Percentiles rank a stretch among this genome's conserved stretches.
phyloP scores from a whole-genome alignment of 495 filamentous ascomycete species.

The Letharia lupina region DNA sequence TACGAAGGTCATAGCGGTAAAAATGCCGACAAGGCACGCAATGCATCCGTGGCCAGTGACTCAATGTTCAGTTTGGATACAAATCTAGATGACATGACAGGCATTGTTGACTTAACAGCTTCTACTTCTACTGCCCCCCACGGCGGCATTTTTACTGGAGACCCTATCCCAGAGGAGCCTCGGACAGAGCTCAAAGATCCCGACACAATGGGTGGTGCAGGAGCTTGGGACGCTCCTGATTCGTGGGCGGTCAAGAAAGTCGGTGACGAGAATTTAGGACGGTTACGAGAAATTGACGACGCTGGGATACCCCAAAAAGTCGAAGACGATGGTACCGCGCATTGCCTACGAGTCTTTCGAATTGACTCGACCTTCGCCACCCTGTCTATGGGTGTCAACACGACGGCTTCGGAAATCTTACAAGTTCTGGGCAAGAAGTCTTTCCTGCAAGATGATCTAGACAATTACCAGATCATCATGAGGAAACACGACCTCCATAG shows the following conservation, averaged over 20 bases:
- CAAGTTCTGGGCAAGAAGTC: slow-evolving; percentile 81
- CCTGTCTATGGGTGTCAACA: slow-evolving; percentile 67
- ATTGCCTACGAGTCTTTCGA: slow-evolving; percentile 93
- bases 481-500: slow-evolving; percentile 85
- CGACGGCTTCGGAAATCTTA: slow-evolving; percentile 78
- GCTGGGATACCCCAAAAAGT: slow-evolving; percentile 46
- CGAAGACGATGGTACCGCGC: slow-evolving; percentile 59
- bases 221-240: slow-evolving; percentile 80
- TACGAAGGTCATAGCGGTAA: slow-evolving; percentile 35
- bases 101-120: slow-evolving; percentile 50
- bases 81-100: slow-evolving; percentile 73
- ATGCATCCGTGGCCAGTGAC: slow-evolving; percentile 38
- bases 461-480: slow-evolving; percentile 92
- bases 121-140: slow-evolving; percentile 47
- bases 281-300: slow-evolving; percentile 54
- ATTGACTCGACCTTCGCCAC: slow-evolving; percentile 91
- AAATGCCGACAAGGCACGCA: slow-evolving; percentile 31
- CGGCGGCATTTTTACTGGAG: slow-evolving; percentile 44
- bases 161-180: slow-evolving; percentile 40
- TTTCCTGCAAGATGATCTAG: slow-evolving; percentile 75
- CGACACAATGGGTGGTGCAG: slow-evolving; percentile 29
- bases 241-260: slow-evolving; percentile 79
- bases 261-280: slow-evolving; percentile 53
- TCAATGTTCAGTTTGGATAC: slow-evolving; percentile 69
- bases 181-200: slow-evolving; percentile 27